A percentile compares a stretch with the other conserved stretches of the same genome.
Conservation (phyloP, 257 asterid species). For the Agastache rugosa region DNA sequence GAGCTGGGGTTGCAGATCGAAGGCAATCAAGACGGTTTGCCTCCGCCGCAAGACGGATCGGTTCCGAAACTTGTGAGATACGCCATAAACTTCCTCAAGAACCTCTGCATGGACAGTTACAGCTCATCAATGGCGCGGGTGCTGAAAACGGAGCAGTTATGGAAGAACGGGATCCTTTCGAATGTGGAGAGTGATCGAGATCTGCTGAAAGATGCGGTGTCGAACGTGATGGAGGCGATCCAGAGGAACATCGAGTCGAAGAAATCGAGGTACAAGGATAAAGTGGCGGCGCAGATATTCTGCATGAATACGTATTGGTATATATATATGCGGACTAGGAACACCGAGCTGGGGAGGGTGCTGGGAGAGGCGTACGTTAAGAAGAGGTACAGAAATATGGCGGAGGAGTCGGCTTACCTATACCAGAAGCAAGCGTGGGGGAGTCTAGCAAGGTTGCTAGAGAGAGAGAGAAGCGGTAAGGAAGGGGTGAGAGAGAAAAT, state of each 20-base stretch:
- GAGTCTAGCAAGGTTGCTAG: slow-evolving; percentile 50
- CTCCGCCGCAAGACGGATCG: slow-evolving; percentile 73
- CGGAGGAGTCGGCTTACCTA: slow-evolving; percentile 75
- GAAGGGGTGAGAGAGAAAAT: slow-evolving; percentile 52
- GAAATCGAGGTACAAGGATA: slow-evolving; percentile 58
- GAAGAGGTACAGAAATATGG: slow-evolving; percentile 58
- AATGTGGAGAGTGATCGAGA: slow-evolving; percentile 49
- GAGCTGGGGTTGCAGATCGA: slow-evolving; percentile 85
- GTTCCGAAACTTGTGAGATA: slow-evolving; percentile 81
- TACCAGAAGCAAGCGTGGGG: slow-evolving; percentile 91
- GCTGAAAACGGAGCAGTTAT: slow-evolving; percentile 61
- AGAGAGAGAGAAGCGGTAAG: slow-evolving; percentile 50
- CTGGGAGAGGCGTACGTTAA: slow-evolving; percentile 73
- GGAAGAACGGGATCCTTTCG: slow-evolving; percentile 66
- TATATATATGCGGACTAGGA: slow-evolving; percentile 72
- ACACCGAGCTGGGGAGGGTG: slow-evolving; percentile 63
- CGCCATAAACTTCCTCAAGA: slow-evolving; percentile 73
- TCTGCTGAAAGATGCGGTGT: slow-evolving; percentile 60
- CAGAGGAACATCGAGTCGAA: slow-evolving; percentile 69
- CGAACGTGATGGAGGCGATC: slow-evolving; percentile 79
- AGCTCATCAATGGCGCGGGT: slow-evolving; percentile 59
- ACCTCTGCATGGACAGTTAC: slow-evolving; percentile 55
- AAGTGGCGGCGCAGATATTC: slow-evolving; percentile 56
- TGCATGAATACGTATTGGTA: slow-evolving; percentile 82
- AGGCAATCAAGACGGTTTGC: slow-evolving; percentile 67